phyloP scores from a whole-genome alignment of 176 grass and related monocot species.

The Juncus effusus region DNA sequence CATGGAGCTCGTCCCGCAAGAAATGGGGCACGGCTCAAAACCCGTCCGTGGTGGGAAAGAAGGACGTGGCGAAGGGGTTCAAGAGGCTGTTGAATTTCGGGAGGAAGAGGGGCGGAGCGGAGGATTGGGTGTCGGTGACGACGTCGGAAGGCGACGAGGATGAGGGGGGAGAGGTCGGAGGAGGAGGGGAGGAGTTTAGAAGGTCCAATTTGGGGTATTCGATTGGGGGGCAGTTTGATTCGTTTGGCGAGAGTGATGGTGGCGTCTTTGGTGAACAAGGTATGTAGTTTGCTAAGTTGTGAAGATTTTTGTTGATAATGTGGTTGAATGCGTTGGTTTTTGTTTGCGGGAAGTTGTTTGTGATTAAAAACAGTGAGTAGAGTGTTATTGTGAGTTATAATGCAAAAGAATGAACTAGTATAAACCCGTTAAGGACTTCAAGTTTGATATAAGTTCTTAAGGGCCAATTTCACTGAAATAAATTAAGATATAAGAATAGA shows the following conservation, averaged over 20 bases:
- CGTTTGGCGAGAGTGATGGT: constrained; percentile 52
- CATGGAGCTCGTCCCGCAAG: constrained; percentile 88
- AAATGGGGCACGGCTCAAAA: constrained; percentile 91
- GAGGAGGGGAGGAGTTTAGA: constrained; percentile 63
- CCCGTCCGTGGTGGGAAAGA: constrained; percentile 54
- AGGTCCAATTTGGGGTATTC: constrained; percentile 79
- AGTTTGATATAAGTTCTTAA: no score
- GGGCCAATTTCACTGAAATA: no score
- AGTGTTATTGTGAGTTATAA: no score
- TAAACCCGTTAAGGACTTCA: no score
- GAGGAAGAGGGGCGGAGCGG: constrained; percentile 69
- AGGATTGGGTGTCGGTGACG: constrained; percentile 90
- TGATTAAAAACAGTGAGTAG: no score
- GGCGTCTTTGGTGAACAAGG: constrained; percentile 70
- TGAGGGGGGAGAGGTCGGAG: constrained; percentile 66
- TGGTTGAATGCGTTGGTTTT: no score
- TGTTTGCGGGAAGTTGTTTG: no score
- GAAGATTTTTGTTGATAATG: background rate
- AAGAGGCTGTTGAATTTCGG: constrained; percentile 97
- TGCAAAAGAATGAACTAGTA: no score
- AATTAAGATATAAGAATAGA: no score
- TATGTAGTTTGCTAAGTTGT: constrained; percentile 27
- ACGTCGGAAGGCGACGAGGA: constrained; percentile 86
- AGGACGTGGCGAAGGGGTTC: constrained; percentile 90
- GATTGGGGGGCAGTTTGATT: constrained; percentile 51